Evolutionary conservation across 257 asterid genomes (phyloP).

Genomic region (Solanum megistacrolobum): DNA sequence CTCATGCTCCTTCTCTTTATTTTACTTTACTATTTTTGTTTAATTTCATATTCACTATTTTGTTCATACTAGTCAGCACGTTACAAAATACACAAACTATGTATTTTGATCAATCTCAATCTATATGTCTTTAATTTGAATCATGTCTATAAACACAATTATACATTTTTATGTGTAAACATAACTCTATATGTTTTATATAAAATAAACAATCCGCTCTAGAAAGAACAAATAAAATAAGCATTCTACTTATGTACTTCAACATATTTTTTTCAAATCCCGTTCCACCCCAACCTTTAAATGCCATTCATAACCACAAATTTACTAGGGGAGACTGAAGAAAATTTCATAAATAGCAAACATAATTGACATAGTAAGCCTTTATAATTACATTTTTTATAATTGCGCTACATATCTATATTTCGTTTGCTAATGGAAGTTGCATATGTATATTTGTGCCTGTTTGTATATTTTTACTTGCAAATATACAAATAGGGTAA

Average conservation of each 20-base stretch:
- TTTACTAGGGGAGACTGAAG: background rate
- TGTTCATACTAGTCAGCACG: background rate
- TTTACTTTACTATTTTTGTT: background rate
- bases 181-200: background rate
- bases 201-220: background rate
- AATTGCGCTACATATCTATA: no score
- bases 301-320: background rate
- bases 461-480: no score
- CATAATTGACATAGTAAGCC: no score
- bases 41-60: background rate
- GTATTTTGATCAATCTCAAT: background rate
- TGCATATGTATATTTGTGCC: no score
- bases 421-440: background rate
- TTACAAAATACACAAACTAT: background rate
- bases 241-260: background rate
- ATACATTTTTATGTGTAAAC: background rate
- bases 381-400: accelerated
- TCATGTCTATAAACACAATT: background rate
- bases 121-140: background rate
- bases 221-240: no score
- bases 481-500: no score
- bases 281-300: background rate
- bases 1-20: background rate
- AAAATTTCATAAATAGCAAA: no score
- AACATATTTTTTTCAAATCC: background rate